A percentile compares a stretch with the other conserved stretches of the same genome.
phyloP scores from a whole-genome alignment of 495 filamentous ascomycete species.

The Oidiodendron maius region DNA sequence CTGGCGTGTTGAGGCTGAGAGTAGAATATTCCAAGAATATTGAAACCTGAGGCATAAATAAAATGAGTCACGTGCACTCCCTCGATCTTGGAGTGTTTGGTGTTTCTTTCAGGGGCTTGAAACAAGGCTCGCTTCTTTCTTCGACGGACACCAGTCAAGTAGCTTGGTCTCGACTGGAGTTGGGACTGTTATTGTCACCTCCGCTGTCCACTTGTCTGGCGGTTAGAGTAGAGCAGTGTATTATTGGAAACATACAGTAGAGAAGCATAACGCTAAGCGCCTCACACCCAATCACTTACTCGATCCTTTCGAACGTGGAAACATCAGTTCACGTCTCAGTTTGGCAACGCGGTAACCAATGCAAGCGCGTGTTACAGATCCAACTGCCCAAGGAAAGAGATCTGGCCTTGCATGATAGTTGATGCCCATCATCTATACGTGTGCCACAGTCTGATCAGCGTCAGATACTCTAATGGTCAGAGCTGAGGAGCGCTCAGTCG shows the following conservation, averaged over 20 bases:
- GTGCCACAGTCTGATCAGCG: background rate
- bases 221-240: no score
- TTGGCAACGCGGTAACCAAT: slow-evolving; percentile 7
- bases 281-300: slow-evolving; percentile 16
- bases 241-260: no score
- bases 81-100: no score
- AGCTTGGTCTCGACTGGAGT: no score
- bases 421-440: background rate
- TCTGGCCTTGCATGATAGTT: slow-evolving; percentile 12
- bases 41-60: no score
- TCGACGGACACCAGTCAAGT: no score
- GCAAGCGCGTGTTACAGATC: slow-evolving; percentile 16
- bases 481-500: slow-evolving; percentile 15
- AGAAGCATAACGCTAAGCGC: slow-evolving; percentile 15
- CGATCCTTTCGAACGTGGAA: background rate
- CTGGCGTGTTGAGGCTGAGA: background rate
- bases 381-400: slow-evolving; percentile 9
- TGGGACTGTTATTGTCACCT: no score
- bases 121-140: no score
- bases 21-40: background rate
- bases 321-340: slow-evolving; percentile 13
- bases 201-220: no score
- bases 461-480: background rate
- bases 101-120: no score
- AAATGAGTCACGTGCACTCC: no score